Conservation (phyloP, 164 flowering plant genomes). For the Chloranthus sessilifolius region DNA sequence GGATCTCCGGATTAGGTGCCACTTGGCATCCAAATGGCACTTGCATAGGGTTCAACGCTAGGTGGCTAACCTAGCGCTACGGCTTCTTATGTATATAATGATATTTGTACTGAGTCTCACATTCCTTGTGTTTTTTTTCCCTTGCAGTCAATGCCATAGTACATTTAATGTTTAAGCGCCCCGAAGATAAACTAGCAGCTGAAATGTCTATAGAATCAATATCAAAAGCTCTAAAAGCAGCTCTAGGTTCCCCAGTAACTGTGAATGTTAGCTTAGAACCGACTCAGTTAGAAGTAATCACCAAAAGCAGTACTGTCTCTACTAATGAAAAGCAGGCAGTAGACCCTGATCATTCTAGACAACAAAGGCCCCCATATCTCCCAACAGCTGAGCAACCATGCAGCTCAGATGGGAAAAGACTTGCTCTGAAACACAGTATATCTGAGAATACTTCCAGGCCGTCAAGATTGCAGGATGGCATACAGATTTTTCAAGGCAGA, state of each 20-base stretch:
- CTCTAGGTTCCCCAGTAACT: conserved; percentile 29
- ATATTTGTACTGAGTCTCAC: no score
- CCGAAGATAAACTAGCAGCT: conserved; percentile 29
- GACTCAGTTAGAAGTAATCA: conserved; percentile 9
- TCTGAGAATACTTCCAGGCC: conserved; percentile 10
- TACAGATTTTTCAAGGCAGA: conserved; percentile 8
- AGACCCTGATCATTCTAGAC: conserved; percentile 7
- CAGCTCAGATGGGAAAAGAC: conserved; percentile 6
- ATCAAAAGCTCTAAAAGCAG: conserved; percentile 18
- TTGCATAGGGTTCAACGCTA: no score
- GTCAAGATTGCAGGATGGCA: conserved; percentile 7
- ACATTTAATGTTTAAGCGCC: conserved; percentile 28
- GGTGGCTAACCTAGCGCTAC: no score
- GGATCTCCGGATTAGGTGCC: no score
- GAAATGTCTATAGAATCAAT: conserved; percentile 31
- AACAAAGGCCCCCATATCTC: conserved; percentile 3
- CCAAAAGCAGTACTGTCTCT: not conserved
- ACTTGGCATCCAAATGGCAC: no score
- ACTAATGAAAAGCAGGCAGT: conserved; percentile 3
- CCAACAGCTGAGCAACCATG: conserved; percentile 8
- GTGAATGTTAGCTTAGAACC: conserved; percentile 32
- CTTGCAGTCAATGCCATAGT: conserved; percentile 33
- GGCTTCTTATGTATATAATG: no score
- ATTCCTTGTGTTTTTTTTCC: not conserved
- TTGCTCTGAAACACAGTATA: conserved; percentile 4